phyloP scores from a whole-genome alignment of 2,329 filamentous ascomycete species.

The Sarocladium strictum region DNA sequence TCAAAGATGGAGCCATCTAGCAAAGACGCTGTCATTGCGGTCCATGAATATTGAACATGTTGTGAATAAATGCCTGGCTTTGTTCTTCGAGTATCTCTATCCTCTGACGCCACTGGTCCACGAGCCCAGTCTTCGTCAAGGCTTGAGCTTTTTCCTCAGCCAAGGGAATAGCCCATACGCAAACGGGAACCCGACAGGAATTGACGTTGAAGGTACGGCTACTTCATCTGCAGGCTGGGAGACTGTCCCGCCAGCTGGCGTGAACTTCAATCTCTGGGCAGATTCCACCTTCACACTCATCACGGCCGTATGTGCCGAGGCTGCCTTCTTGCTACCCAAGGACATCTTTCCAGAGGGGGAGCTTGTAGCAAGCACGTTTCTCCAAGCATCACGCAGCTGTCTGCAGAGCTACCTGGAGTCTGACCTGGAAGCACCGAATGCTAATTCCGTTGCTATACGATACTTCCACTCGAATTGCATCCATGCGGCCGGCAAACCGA shows the following conservation, averaged over 20 bases:
- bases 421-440: slow-evolving; percentile 34
- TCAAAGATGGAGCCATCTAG: slow-evolving; percentile 24
- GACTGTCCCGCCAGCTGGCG: neutral
- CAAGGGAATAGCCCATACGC: slow-evolving; percentile 10
- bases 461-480: slow-evolving; percentile 41
- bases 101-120: slow-evolving; percentile 36
- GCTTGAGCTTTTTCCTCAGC: slow-evolving; percentile 25
- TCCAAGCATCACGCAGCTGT: slow-evolving; percentile 31
- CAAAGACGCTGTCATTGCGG: slow-evolving; percentile 18
- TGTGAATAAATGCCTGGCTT: slow-evolving; percentile 28
- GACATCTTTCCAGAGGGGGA: slow-evolving; percentile 34
- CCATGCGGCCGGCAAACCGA: slow-evolving; percentile 35
- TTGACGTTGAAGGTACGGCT: neutral
- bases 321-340: slow-evolving; percentile 32
- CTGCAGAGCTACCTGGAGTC: slow-evolving; percentile 32
- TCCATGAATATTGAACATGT: slow-evolving; percentile 20
- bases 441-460: slow-evolving; percentile 35
- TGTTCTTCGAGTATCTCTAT: slow-evolving; percentile 37
- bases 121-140: slow-evolving; percentile 32
- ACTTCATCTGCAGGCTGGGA: neutral
- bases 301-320: slow-evolving; percentile 37
- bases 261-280: slow-evolving; percentile 23
- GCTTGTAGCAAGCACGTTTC: slow-evolving; percentile 28
- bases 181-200: neutral
- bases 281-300: slow-evolving; percentile 35